A percentile compares a stretch with the other conserved stretches of the same genome.
Evolutionary conservation across 2,329 filamentous ascomycete species (phyloP).

Genomic region (Ophiocordyceps camponoti-floridani): DNA sequence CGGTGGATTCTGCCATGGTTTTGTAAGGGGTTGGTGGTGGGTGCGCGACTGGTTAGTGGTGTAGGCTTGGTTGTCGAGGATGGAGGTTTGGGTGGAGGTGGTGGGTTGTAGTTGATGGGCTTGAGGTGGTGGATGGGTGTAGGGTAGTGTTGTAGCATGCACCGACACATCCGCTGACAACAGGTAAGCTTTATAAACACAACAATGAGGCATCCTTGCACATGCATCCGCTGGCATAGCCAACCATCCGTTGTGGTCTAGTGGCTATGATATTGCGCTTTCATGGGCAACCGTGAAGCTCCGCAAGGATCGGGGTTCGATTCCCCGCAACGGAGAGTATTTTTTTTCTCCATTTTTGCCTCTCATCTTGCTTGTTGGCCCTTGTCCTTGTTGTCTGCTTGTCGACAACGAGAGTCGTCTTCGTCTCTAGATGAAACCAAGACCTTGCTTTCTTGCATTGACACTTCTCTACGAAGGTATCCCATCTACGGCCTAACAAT

Average conservation of each 20-base stretch:
- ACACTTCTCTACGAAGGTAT: no score
- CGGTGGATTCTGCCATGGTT: constrained; percentile 39
- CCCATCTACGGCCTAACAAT: no score
- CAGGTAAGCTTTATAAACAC: background rate
- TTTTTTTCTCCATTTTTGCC: constrained; percentile 1
- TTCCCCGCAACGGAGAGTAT: constrained; percentile 7
- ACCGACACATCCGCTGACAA: no score
- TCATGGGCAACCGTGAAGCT: constrained; percentile 3
- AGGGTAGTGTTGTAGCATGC: no score
- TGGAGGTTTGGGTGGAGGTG: no score
- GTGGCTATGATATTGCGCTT: constrained; percentile 9
- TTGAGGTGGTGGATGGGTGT: no score
- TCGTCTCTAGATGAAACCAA: no score
- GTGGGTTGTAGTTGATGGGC: no score
- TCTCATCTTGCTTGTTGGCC: constrained; percentile 2
- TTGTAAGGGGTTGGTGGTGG: background rate
- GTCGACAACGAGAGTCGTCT: no score
- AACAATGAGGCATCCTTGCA: background rate
- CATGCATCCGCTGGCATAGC: constrained; percentile 2
- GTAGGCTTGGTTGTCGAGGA: background rate
- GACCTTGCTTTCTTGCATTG: background rate
- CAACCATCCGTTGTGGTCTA: constrained; percentile 6
- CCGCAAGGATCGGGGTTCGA: constrained; percentile 9
- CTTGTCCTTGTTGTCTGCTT: background rate
- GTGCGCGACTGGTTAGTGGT: background rate